A percentile compares a stretch with the other conserved stretches of the same genome.
Conservation (phyloP, 1,284 basidiomycete genomes). For the Rhodotorula sp. region DNA sequence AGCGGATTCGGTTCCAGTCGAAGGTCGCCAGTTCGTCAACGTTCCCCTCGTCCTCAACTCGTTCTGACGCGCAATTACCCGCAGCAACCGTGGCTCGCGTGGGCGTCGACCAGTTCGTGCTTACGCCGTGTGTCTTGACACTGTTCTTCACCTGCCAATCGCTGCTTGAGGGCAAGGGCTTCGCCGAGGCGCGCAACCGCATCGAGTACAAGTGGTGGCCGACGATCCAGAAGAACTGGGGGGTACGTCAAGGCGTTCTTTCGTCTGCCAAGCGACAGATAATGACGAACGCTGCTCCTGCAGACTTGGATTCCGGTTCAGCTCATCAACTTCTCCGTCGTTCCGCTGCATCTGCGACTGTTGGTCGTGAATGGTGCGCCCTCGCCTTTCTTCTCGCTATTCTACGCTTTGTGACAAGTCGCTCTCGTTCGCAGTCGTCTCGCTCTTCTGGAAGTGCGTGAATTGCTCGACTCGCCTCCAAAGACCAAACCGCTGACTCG, state of each 20-base stretch:
- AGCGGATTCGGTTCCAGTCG: constrained; percentile 35
- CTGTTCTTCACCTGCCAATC: constrained; percentile 74
- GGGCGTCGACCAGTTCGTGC: constrained; percentile 68
- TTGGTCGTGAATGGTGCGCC: constrained; percentile 61
- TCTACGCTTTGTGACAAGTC: neutral
- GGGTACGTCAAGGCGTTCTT: constrained; percentile 50
- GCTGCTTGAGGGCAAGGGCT: constrained; percentile 64
- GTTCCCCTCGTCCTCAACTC: neutral
- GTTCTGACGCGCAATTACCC: too few relatives aligned
- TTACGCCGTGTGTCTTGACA: constrained; percentile 65
- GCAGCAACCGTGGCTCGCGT: constrained; percentile 54
- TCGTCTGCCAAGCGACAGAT: too few relatives aligned
- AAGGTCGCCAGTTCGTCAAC: neutral
- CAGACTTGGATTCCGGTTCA: constrained; percentile 9
- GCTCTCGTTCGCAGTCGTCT: neutral
- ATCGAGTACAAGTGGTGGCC: constrained; percentile 65
- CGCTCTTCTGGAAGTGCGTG: constrained; percentile 12
- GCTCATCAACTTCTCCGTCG: constrained; percentile 68
- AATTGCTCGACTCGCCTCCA: neutral
- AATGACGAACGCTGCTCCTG: neutral
- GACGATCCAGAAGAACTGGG: constrained; percentile 53
- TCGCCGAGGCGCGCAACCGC: constrained; percentile 58
- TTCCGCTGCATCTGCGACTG: constrained; percentile 76
- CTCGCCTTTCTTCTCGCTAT: neutral
- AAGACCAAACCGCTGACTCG: neutral